phyloP scores from a whole-genome alignment of 1,284 basidiomycete species.

The Microbotryomycetes sp. region DNA sequence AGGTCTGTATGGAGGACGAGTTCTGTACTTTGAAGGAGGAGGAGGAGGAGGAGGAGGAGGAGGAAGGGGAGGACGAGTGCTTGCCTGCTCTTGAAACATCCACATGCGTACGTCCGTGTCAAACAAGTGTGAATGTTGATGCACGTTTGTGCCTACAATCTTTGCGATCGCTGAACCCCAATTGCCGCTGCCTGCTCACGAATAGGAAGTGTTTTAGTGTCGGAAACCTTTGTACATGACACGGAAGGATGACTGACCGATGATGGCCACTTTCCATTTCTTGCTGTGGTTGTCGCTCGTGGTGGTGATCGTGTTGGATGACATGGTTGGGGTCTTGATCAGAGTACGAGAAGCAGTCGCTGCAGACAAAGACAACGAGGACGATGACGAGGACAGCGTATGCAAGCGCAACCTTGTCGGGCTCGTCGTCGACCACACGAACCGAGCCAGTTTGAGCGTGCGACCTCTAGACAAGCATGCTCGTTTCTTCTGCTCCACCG shows the following conservation, averaged over 20 bases:
- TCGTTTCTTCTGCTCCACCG: too few species aligned
- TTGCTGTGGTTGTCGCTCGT: conserved; percentile 33
- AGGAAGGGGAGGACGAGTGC: conserved; percentile 24
- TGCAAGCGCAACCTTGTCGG: too few species aligned
- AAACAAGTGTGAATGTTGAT: conserved; percentile 46
- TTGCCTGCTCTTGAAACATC: conserved; percentile 50
- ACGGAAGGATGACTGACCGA: conserved; percentile 42
- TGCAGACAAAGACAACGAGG: too few species aligned
- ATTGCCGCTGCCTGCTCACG: conserved; percentile 31
- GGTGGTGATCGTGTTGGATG: too few species aligned
- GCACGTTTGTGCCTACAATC: conserved; percentile 51
- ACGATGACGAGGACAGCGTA: too few species aligned
- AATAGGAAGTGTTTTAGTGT: too few species aligned
- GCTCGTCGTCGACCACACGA: too few species aligned
- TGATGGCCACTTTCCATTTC: conserved; percentile 52
- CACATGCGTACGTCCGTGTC: conserved; percentile 50
- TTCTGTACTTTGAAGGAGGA: neutral
- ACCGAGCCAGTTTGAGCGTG: too few species aligned
- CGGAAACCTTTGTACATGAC: neutral
- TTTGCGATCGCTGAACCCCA: conserved; percentile 55
- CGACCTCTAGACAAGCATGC: too few species aligned
- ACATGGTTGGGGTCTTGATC: too few species aligned
- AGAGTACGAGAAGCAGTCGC: too few species aligned
- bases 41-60: neutral
- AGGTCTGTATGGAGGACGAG: neutral